These are phyloP conservation scores for Kodamaea ohmeri DNA, from an alignment of 1,139 yeast species.

Conservation along the genomic window DNA sequence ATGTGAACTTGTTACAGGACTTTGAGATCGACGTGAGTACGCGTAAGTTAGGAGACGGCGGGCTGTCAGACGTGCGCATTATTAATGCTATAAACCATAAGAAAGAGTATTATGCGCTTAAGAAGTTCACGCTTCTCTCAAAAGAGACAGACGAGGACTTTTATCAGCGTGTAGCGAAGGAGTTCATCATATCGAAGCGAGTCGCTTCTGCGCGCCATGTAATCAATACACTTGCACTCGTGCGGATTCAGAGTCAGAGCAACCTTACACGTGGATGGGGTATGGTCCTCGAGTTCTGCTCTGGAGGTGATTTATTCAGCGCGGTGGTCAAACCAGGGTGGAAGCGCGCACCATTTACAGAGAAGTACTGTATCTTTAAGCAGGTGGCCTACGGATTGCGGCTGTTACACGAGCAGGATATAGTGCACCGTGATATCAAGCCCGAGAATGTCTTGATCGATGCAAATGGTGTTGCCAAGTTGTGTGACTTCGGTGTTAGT, in stretches of 20 bases:
- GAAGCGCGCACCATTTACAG: constrained; percentile 43
- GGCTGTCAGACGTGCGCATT: constrained; percentile 63
- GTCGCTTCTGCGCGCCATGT: constrained; percentile 55
- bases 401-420: constrained; percentile 53
- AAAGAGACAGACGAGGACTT: constrained; percentile 66
- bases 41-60: constrained; percentile 66
- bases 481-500: constrained; percentile 77
- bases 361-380: constrained; percentile 62
- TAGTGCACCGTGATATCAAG: constrained; percentile 64
- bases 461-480: constrained; percentile 57
- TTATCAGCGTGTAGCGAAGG: constrained; percentile 62
- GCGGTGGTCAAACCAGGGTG: constrained; percentile 46
- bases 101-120: constrained; percentile 52
- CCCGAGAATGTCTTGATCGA: constrained; percentile 63
- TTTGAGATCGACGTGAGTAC: constrained; percentile 52
- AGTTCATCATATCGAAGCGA: constrained; percentile 57
- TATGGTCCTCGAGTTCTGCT: constrained; percentile 62
- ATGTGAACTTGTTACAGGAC: constrained; percentile 54
- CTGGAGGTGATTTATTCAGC: constrained; percentile 52
- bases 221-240: constrained; percentile 52
- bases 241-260: constrained; percentile 56
- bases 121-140: constrained; percentile 58
- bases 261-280: constrained; percentile 73
- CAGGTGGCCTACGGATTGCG: constrained; percentile 53
- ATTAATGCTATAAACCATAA: constrained; percentile 43